Conservation (phyloP, 2,329 filamentous ascomycete genomes). For the Clarireedia paspali region DNA sequence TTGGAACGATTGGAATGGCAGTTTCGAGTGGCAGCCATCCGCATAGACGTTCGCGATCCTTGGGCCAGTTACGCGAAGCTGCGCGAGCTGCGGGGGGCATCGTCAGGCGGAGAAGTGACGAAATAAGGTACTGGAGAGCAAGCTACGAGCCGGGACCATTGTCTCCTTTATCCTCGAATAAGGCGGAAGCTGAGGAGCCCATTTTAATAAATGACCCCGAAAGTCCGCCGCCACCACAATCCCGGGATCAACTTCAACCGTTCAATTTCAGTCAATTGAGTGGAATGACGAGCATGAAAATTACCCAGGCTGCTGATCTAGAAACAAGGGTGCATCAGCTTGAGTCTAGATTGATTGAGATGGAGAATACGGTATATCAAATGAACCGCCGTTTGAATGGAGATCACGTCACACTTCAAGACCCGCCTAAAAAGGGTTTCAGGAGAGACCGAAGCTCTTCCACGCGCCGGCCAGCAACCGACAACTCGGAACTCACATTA, state of each 20-base stretch:
- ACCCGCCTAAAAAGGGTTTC: slow-evolving; percentile 16
- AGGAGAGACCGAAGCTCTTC: slow-evolving; percentile 15
- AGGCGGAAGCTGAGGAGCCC: slow-evolving; percentile 31
- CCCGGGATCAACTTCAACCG: slow-evolving; percentile 38
- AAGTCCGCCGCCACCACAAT: slow-evolving; percentile 11
- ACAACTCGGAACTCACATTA: slow-evolving; percentile 22
- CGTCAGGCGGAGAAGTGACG: slow-evolving; percentile 49
- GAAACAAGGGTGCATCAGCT: slow-evolving; percentile 45
- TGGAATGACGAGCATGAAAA: slow-evolving; percentile 47
- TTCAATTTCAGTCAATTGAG: slow-evolving; percentile 47
- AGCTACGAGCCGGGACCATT: slow-evolving; percentile 46
- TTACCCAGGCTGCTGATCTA: slow-evolving; percentile 46
- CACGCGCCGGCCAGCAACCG: slow-evolving; percentile 16
- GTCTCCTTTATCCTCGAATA: slow-evolving; percentile 44
- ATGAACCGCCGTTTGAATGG: slow-evolving; percentile 9
- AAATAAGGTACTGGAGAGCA: slow-evolving; percentile 57
- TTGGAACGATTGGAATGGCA: slow-evolving; percentile 46
- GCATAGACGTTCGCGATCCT: slow-evolving; percentile 50
- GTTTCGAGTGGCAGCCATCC: slow-evolving; percentile 47
- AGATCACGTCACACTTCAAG: slow-evolving; percentile 18
- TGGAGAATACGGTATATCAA: slow-evolving; percentile 36
- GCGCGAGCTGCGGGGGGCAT: slow-evolving; percentile 27
- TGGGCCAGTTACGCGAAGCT: slow-evolving; percentile 45
- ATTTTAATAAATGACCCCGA: slow-evolving; percentile 29
- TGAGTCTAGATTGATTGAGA: slow-evolving; percentile 43